These are phyloP conservation scores for Herpotrichia juniperi DNA, from an alignment of 2,329 filamentous ascomycete genomes.

Conservation along the genomic window DNA sequence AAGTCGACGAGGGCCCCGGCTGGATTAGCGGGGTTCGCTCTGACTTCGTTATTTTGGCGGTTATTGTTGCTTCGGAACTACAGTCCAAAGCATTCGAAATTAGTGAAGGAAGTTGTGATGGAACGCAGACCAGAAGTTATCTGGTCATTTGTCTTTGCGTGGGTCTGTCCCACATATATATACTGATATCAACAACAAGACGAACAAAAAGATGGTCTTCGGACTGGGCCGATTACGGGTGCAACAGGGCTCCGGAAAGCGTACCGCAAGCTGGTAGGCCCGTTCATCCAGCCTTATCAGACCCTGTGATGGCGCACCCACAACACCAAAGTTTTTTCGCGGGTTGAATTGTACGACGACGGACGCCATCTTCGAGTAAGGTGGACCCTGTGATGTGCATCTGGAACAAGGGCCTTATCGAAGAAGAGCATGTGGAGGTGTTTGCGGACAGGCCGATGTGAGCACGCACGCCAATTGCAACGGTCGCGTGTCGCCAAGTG, in stretches of 20 bases:
- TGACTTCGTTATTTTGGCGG: slow-evolving; percentile 12
- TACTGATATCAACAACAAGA: not conserved
- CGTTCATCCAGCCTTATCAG: slow-evolving; percentile 28
- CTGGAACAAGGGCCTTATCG: slow-evolving; percentile 1
- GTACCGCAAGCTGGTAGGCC: slow-evolving; percentile 19
- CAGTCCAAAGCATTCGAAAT: slow-evolving; percentile 3
- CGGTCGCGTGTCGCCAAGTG: slow-evolving; percentile 3
- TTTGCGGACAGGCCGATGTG: not conserved
- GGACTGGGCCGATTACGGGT: slow-evolving; percentile 14
- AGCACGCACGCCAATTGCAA: not conserved
- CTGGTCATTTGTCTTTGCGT: not conserved
- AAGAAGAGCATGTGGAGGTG: slow-evolving; percentile 4
- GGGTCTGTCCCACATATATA: slow-evolving; percentile 16
- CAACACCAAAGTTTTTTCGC: not conserved
- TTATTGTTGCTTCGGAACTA: slow-evolving; percentile 11
- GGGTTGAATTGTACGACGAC: not conserved
- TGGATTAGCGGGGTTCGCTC: slow-evolving; percentile 32
- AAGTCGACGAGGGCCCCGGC: slow-evolving; percentile 13
- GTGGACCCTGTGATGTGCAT: slow-evolving; percentile 17
- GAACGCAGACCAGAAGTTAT: not conserved
- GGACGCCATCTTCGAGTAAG: slow-evolving; percentile 1
- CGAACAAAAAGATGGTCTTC: slow-evolving; percentile 7
- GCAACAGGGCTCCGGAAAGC: slow-evolving; percentile 7
- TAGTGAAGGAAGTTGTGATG: slow-evolving; percentile 1
- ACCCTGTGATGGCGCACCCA: slow-evolving; percentile 19